Evolutionary conservation across 768 basidiomycete genomes (phyloP).

Genomic region (Russula vinacea): DNA sequence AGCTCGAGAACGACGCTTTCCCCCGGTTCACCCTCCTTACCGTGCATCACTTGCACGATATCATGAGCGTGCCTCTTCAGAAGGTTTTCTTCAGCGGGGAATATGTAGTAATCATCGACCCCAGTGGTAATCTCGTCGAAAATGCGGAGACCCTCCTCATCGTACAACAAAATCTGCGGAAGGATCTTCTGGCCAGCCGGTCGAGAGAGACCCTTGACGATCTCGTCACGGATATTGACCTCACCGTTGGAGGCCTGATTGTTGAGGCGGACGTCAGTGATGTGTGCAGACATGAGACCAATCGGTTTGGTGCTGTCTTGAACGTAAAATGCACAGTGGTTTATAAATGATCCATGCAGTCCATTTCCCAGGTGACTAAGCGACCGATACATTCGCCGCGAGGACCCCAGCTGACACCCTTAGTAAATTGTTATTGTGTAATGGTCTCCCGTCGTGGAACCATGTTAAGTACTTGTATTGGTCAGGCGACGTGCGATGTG

Average conservation of each 20-base stretch:
- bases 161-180: constrained; percentile 83
- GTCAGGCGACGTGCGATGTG: not conserved
- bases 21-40: constrained; percentile 28
- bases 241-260: constrained; percentile 36
- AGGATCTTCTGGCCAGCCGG: constrained; percentile 57
- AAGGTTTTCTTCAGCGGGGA: constrained; percentile 83
- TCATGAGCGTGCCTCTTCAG: constrained; percentile 67
- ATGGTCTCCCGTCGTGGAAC: not conserved
- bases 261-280: constrained; percentile 49
- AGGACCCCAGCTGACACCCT: constrained; percentile 11
- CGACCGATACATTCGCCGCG: not conserved
- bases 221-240: constrained; percentile 41
- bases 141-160: constrained; percentile 77
- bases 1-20: constrained; percentile 77
- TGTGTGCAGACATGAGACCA: constrained; percentile 36
- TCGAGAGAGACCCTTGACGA: constrained; percentile 54
- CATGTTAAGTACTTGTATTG: not conserved
- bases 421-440: not conserved
- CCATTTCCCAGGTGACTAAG: not conserved
- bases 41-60: constrained; percentile 73
- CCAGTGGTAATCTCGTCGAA: constrained; percentile 84
- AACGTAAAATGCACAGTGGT: not conserved
- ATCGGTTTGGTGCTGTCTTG: not conserved
- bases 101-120: constrained; percentile 85
- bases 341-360: constrained; percentile 13